Evolutionary conservation across 2,329 filamentous ascomycete genomes (phyloP).

Genomic region (Zelopaecilomyces penicillatus): DNA sequence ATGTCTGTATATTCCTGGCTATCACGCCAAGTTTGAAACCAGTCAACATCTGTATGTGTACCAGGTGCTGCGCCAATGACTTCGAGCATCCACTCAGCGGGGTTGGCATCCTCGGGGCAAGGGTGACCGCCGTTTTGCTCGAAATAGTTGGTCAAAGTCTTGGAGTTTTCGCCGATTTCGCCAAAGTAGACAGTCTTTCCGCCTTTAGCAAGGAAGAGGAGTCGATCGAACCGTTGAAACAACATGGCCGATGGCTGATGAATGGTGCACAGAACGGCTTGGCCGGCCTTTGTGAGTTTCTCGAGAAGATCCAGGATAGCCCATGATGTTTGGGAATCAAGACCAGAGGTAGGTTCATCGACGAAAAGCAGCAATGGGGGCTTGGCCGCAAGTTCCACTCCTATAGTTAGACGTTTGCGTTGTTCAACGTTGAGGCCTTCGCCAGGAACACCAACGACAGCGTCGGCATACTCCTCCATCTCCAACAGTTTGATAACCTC

Average conservation of each 20-base stretch:
- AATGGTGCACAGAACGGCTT: conserved; percentile 93
- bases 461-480: conserved; percentile 85
- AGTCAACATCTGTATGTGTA: conserved; percentile 54
- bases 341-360: conserved; percentile 89
- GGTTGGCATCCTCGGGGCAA: conserved; percentile 64
- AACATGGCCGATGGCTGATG: conserved; percentile 95
- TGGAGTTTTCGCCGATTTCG: conserved; percentile 64
- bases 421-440: conserved; percentile 72
- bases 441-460: conserved; percentile 81
- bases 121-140: conserved; percentile 58
- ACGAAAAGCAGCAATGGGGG: conserved; percentile 84
- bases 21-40: conserved; percentile 54
- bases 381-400: conserved; percentile 91
- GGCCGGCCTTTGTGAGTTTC: conserved; percentile 80
- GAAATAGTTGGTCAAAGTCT: conserved; percentile 64
- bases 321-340: conserved; percentile 91
- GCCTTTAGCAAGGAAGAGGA: conserved; percentile 68
- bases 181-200: conserved; percentile 77
- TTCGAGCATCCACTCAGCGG: conserved; percentile 72
- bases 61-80: conserved; percentile 57
- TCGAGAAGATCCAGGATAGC: conserved; percentile 81
- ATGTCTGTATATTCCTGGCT: conserved; percentile 49
- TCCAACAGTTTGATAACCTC: conserved; percentile 86
- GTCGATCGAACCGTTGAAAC: conserved; percentile 81
- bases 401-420: conserved; percentile 76